These are phyloP conservation scores for Mallotus nudiflorus DNA, from an alignment of 345 rosid species.

Conservation along the genomic window DNA sequence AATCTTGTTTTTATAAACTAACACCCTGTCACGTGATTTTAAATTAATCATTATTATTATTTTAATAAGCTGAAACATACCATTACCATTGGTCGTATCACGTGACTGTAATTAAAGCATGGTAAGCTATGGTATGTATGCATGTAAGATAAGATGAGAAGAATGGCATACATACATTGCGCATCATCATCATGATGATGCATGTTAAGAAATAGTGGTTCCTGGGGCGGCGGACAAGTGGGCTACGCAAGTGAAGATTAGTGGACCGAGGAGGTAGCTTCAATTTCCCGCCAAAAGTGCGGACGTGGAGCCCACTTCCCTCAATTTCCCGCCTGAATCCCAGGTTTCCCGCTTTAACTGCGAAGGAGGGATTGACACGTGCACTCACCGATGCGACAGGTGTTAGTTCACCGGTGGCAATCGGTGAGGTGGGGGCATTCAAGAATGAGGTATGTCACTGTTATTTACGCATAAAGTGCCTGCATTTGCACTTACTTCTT, in stretches of 20 bases:
- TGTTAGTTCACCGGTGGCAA: conserved; percentile 6
- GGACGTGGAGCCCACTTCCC: conserved; percentile 29
- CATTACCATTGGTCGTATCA: neutral
- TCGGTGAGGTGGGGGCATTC: neutral
- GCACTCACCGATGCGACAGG: conserved; percentile 14
- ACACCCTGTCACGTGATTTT: conserved; percentile 3
- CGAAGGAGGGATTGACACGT: conserved; percentile 15
- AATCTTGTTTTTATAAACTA: no score
- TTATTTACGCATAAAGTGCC: conserved; percentile 13
- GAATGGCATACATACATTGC: no score
- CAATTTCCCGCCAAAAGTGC: conserved; percentile 45
- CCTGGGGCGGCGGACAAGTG: neutral
- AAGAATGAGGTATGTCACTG: conserved; percentile 7
- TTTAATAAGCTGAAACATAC: neutral
- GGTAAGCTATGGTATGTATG: no score
- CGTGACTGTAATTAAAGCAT: conserved; percentile 1
- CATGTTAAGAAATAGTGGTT: neutral
- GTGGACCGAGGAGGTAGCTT: conserved; percentile 28
- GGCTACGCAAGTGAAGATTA: conserved; percentile 25
- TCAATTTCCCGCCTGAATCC: conserved; percentile 37
- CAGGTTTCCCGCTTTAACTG: neutral
- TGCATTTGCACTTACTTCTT: neutral
- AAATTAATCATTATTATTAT: no score
- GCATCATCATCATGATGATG: neutral
- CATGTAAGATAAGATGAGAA: no score